phyloP scores from a whole-genome alignment of 163 green algal genomes.

The Trebouxia gelatinosa region DNA sequence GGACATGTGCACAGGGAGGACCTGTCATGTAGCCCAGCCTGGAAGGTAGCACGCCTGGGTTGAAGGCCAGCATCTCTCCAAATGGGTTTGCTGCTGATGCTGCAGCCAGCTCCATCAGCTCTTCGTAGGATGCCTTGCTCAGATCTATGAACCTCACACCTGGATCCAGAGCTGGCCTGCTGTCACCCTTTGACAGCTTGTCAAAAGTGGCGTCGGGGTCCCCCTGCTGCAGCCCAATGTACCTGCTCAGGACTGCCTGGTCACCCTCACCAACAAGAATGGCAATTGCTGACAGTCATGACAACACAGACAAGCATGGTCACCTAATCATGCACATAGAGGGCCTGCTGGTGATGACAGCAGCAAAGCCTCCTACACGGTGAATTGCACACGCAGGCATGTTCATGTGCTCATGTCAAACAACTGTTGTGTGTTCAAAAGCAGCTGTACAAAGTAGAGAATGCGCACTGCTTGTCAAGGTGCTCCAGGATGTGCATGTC shows the following conservation, averaged over 20 bases:
- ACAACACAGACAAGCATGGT: too few relatives aligned
- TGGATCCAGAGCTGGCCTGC: background rate
- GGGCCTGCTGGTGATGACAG: too few relatives aligned
- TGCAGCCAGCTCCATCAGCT: slow-evolving; percentile 23
- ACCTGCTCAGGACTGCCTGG: too few relatives aligned
- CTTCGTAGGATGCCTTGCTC: background rate
- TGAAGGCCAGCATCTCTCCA: slow-evolving; percentile 11
- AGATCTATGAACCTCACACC: slow-evolving; percentile 1
- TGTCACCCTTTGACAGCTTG: slow-evolving; percentile 4
- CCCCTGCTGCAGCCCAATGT: slow-evolving; percentile 24
- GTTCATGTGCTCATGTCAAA: too few relatives aligned
- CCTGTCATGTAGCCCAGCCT: slow-evolving; percentile 20
- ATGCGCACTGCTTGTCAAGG: slow-evolving; percentile 23
- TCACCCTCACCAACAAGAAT: too few relatives aligned
- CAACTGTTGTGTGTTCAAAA: too few relatives aligned
- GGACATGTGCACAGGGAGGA: too few relatives aligned
- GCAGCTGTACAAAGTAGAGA: background rate
- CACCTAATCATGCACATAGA: too few relatives aligned
- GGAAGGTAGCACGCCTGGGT: slow-evolving; percentile 18
- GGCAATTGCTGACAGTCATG: too few relatives aligned
- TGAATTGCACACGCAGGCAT: too few relatives aligned
- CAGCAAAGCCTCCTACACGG: too few relatives aligned
- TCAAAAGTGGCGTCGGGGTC: slow-evolving; percentile 25
- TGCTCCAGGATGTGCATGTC: background rate
- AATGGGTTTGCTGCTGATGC: slow-evolving; percentile 16